phyloP scores from a whole-genome alignment of 2,329 filamentous ascomycete genomes.

The Penicillium polonicum region DNA sequence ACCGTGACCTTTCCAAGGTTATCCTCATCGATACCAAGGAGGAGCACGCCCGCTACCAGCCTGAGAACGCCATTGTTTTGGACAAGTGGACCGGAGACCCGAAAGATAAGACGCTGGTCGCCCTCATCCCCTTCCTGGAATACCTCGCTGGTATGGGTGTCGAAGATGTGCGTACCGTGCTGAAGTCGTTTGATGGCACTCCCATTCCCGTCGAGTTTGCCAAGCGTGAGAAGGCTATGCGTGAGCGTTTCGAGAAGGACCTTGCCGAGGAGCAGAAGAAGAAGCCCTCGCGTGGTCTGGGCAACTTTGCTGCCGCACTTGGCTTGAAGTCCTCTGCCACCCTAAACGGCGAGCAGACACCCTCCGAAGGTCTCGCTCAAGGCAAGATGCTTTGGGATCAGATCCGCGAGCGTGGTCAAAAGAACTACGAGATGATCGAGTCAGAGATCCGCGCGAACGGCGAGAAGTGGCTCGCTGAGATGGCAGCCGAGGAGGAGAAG shows the following conservation, averaged over 20 bases:
- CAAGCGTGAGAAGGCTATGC: slow-evolving; percentile 77
- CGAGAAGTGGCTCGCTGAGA: slow-evolving; percentile 93
- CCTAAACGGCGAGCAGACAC: slow-evolving; percentile 65
- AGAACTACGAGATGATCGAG: slow-evolving; percentile 85
- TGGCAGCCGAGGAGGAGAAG: slow-evolving; percentile 84
- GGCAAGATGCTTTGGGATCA: slow-evolving; percentile 98
- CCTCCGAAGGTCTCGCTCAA: slow-evolving; percentile 75
- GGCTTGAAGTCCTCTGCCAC: slow-evolving; percentile 70
- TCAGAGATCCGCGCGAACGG: slow-evolving; percentile 90
- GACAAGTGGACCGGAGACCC: slow-evolving; percentile 84
- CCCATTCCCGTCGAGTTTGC: slow-evolving; percentile 90
- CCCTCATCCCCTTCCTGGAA: slow-evolving; percentile 92
- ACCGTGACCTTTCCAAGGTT: slow-evolving; percentile 91
- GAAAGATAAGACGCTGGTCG: slow-evolving; percentile 81
- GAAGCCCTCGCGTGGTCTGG: slow-evolving; percentile 60
- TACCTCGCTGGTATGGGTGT: slow-evolving; percentile 94
- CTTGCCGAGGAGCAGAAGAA: slow-evolving; percentile 67
- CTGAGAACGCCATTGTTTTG: slow-evolving; percentile 92
- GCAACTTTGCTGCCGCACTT: slow-evolving; percentile 67
- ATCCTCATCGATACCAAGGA: slow-evolving; percentile 89
- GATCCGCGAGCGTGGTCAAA: slow-evolving; percentile 85
- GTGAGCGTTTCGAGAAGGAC: slow-evolving; percentile 80
- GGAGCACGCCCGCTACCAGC: slow-evolving; percentile 79
- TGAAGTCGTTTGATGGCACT: slow-evolving; percentile 85
- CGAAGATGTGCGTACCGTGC: slow-evolving; percentile 77